These are phyloP conservation scores for Parsonsia alboflavescens DNA, from an alignment of 257 asterid genomes.

Conservation along the genomic window DNA sequence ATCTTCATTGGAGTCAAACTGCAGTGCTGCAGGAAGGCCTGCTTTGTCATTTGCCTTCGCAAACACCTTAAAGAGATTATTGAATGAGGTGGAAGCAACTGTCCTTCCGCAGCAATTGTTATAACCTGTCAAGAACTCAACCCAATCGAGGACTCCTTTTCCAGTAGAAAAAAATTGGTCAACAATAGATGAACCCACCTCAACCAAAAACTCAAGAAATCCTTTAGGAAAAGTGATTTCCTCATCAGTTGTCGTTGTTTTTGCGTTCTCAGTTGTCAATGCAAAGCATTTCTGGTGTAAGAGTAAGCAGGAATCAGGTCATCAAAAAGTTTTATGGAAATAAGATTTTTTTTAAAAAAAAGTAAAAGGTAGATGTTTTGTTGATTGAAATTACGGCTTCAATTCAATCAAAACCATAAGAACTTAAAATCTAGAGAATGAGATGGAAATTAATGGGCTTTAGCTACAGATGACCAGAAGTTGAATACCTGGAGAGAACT, in stretches of 20 bases:
- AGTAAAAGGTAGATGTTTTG: not conserved
- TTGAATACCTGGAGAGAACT: constrained; percentile 55
- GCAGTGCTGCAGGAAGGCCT: constrained; percentile 52
- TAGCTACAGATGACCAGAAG: not conserved
- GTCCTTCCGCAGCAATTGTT: constrained; percentile 64
- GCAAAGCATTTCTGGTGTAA: constrained; percentile 68
- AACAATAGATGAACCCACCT: constrained; percentile 61
- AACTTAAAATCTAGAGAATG: not conserved
- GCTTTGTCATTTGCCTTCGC: constrained; percentile 47
- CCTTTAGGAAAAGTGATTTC: constrained; percentile 37
- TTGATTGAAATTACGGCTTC: not conserved
- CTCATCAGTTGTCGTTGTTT: constrained; percentile 22
- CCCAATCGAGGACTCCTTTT: constrained; percentile 61
- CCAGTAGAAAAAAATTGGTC: constrained; percentile 61
- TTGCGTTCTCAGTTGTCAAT: constrained; percentile 32
- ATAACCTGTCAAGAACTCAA: constrained; percentile 80
- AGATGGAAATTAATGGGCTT: not conserved
- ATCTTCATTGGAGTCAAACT: constrained; percentile 56
- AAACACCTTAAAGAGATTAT: constrained; percentile 50
- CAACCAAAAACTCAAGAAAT: constrained; percentile 39
- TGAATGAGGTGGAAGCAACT: constrained; percentile 54
- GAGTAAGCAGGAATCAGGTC: constrained; percentile 1
- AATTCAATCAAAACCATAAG: constrained; percentile 5
- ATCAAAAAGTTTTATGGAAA: not conserved
- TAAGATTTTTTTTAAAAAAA: no score